Evolutionary conservation across 2,329 filamentous ascomycete genomes (phyloP), one percentile per base, ranked within the genome.

Genomic region (Scedosporium boydii): DNA sequence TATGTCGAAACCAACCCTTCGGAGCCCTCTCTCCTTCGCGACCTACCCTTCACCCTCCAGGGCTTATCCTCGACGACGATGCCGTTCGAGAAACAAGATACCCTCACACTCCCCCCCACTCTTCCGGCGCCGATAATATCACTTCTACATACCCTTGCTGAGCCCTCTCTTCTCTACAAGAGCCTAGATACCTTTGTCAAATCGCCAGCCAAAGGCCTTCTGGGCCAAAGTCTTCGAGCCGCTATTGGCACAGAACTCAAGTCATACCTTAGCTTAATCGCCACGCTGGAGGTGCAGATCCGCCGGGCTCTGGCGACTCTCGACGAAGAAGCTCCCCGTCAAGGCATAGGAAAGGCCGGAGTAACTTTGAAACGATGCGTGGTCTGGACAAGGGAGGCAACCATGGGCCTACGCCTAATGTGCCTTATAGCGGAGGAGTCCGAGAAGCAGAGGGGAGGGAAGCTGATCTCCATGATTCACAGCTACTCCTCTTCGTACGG

Each of bases 301-400:
- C 85, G 93, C 63, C 82, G 90, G 65, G 92, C 93, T 1, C 77
- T 98, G 58, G 82, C 87, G 4, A 85, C 88, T 6, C 77, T 95
- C n/a, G 86, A 90, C 66, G 85, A 89, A 60, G 78, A 79, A 1
- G 83, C 84, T 3, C 85, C 89, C 2, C 82, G 87, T 57, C 83
- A 84, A 55, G 88, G 88, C 1, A 86, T 96, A 61, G 88, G 91
- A 5, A 95, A 93, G 69, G 88, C 90, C 0, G 92, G 93, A 1
- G 93, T 99, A 14, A 99, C 95, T 0, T 78, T 99, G 59, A 98
- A 98, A 74, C 83, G 95, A 71, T 98, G 93, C 69, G 89, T 99
- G 2, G 89, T 99, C 26, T 99, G 96, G 96, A 98, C 93, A 7
- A 86, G 93, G 67, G 96, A 99, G 74, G 91, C 95, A 6, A 99